Evolutionary conservation across 306 rosid species (phyloP).

Genomic region (Prunus mume): DNA sequence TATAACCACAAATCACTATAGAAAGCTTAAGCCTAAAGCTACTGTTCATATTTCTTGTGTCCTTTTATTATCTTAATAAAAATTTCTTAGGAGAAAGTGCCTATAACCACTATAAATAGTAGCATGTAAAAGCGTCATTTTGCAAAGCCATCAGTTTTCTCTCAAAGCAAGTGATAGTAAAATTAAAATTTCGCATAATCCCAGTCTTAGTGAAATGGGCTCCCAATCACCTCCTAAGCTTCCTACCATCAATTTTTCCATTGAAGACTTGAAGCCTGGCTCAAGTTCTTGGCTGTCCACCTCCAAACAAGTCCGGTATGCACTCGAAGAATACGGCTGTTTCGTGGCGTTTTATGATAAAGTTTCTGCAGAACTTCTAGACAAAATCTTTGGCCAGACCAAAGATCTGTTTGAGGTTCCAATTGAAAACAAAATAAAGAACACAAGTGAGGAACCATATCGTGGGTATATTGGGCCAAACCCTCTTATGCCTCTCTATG

Average conservation of each 20-base stretch:
- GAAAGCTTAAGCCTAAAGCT: too few relatives aligned
- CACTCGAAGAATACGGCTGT: slow-evolving; percentile 23
- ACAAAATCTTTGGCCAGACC: slow-evolving; percentile 1
- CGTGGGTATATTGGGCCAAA: slow-evolving; percentile 7
- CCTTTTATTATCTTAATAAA: too few relatives aligned
- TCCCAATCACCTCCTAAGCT: background rate
- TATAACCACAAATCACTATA: too few relatives aligned
- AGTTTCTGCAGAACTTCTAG: slow-evolving; percentile 9
- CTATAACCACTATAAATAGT: too few relatives aligned
- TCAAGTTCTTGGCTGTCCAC: slow-evolving; percentile 9
- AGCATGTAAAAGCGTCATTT: too few relatives aligned
- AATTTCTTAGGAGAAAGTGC: too few relatives aligned
- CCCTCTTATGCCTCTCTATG: slow-evolving; percentile 3
- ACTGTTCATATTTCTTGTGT: too few relatives aligned
- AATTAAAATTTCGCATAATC: background rate
- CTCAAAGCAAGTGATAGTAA: too few relatives aligned
- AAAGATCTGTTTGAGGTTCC: slow-evolving; percentile 19
- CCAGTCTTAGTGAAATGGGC: background rate
- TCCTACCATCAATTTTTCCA: background rate
- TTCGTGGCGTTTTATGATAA: slow-evolving; percentile 5
- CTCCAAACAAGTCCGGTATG: slow-evolving; percentile 7
- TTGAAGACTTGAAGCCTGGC: background rate
- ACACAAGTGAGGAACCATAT: background rate
- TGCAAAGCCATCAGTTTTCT: too few relatives aligned
- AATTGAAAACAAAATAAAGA: slow-evolving; percentile 11